Conservation (phyloP, 768 basidiomycete species). For the Clavaria fumosa region DNA sequence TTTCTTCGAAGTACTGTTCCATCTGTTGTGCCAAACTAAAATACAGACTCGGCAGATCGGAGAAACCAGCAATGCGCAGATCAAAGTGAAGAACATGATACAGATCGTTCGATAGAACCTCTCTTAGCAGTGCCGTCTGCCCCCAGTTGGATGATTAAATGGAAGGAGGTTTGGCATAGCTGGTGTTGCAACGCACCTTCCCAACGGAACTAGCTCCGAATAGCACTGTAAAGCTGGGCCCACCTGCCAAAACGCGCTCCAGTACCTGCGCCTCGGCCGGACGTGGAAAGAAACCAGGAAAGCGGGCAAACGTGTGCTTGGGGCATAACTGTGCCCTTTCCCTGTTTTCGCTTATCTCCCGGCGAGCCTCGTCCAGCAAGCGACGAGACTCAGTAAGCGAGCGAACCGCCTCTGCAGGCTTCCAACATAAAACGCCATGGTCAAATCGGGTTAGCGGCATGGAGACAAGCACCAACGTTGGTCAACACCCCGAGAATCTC, state of each 20-base stretch:
- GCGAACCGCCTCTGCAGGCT: slow-evolving; percentile 70
- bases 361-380: slow-evolving; percentile 62
- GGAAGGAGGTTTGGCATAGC: not conserved
- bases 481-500: slow-evolving; percentile 63
- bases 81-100: slow-evolving; percentile 80
- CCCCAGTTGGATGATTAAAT: not conserved
- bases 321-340: slow-evolving; percentile 52
- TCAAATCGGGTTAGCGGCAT: not conserved
- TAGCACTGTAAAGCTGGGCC: slow-evolving; percentile 66
- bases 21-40: slow-evolving; percentile 65
- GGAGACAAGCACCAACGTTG: slow-evolving; percentile 34
- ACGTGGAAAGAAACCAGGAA: slow-evolving; percentile 62
- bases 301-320: slow-evolving; percentile 63
- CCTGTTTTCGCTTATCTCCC: slow-evolving; percentile 53
- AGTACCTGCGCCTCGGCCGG: slow-evolving; percentile 50
- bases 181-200: slow-evolving; percentile 36
- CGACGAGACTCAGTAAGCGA: slow-evolving; percentile 66
- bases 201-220: slow-evolving; percentile 74
- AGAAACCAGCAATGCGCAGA: slow-evolving; percentile 71
- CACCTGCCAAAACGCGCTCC: slow-evolving; percentile 47
- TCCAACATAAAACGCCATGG: slow-evolving; percentile 6
- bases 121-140: slow-evolving; percentile 64
- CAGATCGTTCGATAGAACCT: slow-evolving; percentile 49
- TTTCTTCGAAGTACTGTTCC: slow-evolving; percentile 62
- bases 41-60: slow-evolving; percentile 66